A percentile compares a stretch with the other conserved stretches of the same genome.
phyloP scores from a whole-genome alignment of 2,329 filamentous ascomycete species.

The Hyphodiscus sp. region DNA sequence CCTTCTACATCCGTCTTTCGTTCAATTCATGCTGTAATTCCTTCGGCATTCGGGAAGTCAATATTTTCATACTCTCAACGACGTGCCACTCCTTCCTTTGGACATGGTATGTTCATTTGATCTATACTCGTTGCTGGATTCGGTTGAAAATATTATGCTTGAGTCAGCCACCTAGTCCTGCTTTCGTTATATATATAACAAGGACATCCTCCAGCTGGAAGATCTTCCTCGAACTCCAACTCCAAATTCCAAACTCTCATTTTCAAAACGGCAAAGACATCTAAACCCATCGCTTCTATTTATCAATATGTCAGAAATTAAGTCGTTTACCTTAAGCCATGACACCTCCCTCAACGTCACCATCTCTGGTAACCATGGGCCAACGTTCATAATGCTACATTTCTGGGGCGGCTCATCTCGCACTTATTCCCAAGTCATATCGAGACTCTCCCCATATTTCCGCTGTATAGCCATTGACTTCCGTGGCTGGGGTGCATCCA shows the following conservation, averaged over 20 bases:
- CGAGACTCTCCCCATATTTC: constrained; percentile 13
- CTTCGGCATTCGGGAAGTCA: background rate
- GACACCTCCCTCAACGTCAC: background rate
- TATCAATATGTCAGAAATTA: background rate
- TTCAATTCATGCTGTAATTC: background rate
- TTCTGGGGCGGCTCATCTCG: constrained; percentile 34
- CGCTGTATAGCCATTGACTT: constrained; percentile 30
- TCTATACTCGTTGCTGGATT: too few species aligned
- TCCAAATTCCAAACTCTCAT: too few species aligned
- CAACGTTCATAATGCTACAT: constrained; percentile 30
- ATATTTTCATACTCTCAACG: background rate
- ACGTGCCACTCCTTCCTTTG: background rate
- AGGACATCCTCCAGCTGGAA: too few species aligned
- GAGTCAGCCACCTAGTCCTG: too few species aligned
- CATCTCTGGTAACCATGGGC: background rate
- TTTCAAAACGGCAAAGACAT: too few species aligned
- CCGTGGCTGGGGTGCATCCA: constrained; percentile 33
- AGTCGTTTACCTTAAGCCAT: background rate
- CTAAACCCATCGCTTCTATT: background rate
- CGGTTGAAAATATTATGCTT: too few species aligned
- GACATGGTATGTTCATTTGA: background rate
- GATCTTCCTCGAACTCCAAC: too few species aligned
- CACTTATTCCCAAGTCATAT: constrained; percentile 25
- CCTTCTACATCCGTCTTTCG: background rate
- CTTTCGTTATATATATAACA: too few species aligned